Percentiles rank a stretch among this genome's conserved stretches.
phyloP scores from a whole-genome alignment of 345 rosid species.

The Lepidium didymum region DNA sequence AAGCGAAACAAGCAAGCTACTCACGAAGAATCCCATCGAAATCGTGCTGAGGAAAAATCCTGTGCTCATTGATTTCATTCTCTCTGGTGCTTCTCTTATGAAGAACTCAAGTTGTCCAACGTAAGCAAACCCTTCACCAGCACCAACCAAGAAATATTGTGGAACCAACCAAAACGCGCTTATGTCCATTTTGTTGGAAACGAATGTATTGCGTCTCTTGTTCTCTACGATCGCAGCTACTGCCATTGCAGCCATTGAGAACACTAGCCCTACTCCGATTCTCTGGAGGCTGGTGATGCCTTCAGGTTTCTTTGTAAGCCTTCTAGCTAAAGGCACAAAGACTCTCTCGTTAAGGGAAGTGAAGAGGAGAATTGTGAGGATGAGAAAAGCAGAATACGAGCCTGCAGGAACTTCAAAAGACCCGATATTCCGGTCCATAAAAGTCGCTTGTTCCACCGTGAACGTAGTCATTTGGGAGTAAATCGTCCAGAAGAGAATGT shows the following conservation, averaged over 20 bases:
- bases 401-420: constrained; percentile 58
- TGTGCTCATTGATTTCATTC: constrained; percentile 96
- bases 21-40: constrained; percentile 86
- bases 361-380: constrained; percentile 67
- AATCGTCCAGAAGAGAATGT: constrained; percentile 87
- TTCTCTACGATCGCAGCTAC: constrained; percentile 57
- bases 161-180: constrained; percentile 83
- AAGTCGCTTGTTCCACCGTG: constrained; percentile 73
- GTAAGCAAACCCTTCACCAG: constrained; percentile 91
- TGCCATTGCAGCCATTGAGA: constrained; percentile 62
- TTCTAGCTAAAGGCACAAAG: constrained; percentile 56
- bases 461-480: constrained; percentile 95
- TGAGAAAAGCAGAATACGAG: constrained; percentile 56
- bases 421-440: constrained; percentile 60
- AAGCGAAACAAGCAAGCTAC: constrained; percentile 67
- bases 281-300: constrained; percentile 94
- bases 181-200: constrained; percentile 15
- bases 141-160: constrained; percentile 76
- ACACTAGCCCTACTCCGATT: constrained; percentile 62
- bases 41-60: constrained; percentile 75
- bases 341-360: constrained; percentile 76
- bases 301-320: constrained; percentile 43
- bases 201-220: constrained; percentile 40
- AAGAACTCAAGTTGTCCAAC: constrained; percentile 95
- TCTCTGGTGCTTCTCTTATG: constrained; percentile 79